Conservation (phyloP, 2,329 filamentous ascomycete genomes). For the Fusarium torreyae region DNA sequence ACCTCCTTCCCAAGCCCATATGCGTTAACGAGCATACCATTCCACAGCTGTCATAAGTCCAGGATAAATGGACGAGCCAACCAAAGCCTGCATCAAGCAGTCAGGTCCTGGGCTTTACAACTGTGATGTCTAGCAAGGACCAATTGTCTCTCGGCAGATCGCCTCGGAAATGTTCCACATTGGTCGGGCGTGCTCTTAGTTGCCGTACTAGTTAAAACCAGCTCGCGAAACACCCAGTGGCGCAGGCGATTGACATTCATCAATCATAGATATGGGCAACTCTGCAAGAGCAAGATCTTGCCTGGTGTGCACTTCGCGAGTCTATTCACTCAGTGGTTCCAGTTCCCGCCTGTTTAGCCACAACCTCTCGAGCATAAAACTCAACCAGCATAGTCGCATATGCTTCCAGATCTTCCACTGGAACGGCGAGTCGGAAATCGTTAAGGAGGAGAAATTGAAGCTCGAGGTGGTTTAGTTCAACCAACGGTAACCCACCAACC, state of each 20-base stretch:
- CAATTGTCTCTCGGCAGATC: conserved; percentile 8
- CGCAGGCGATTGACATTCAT: background rate
- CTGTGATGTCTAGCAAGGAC: background rate
- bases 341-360: conserved; percentile 57
- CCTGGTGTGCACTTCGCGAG: conserved; percentile 4
- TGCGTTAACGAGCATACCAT: background rate
- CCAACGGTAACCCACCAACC: conserved; percentile 93
- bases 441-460: conserved; percentile 96
- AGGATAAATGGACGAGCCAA: background rate
- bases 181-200: conserved; percentile 10
- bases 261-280: conserved; percentile 13
- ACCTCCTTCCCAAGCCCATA: conserved; percentile 15
- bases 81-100: conserved; percentile 12
- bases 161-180: conserved; percentile 23
- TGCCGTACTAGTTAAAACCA: background rate
- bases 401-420: conserved; percentile 94
- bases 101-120: background rate
- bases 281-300: conserved; percentile 8
- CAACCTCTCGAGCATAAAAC: conserved; percentile 94
- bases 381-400: conserved; percentile 99
- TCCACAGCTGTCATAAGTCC: background rate
- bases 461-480: conserved; percentile 95
- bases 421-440: conserved; percentile 93
- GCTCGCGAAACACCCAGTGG: background rate
- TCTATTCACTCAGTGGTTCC: conserved; percentile 39